Conservation (phyloP, 2,329 filamentous ascomycete species). For the Penicillium sp. region DNA sequence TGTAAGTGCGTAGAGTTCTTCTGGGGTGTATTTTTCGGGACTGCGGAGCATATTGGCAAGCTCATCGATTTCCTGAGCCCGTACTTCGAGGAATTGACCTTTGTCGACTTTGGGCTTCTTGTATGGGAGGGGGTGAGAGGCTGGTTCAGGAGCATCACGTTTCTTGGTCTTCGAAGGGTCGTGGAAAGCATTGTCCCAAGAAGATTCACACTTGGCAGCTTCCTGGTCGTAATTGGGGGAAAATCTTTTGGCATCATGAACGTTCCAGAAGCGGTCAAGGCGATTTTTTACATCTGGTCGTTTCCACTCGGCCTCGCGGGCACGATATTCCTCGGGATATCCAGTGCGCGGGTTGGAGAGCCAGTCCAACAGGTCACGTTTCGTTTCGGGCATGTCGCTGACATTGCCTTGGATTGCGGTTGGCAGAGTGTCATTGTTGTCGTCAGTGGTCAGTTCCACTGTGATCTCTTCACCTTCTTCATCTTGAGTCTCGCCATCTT, state of each 20-base stretch:
- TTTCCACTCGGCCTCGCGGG: conserved; percentile 19
- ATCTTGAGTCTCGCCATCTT: conserved; percentile 11
- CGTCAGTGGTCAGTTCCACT: conserved; percentile 6
- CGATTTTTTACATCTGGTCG: conserved; percentile 30
- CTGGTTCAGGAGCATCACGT: conserved; percentile 25
- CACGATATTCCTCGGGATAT: conserved; percentile 19
- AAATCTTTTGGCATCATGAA: conserved; percentile 37
- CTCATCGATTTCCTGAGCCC: conserved; percentile 30
- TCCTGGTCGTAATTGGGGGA: conserved; percentile 35
- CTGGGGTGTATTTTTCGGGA: conserved; percentile 45
- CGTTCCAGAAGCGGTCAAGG: conserved; percentile 37
- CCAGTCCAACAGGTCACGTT: conserved; percentile 18
- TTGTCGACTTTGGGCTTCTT: conserved; percentile 27
- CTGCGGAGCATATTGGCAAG: conserved; percentile 38
- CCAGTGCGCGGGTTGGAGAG: conserved; percentile 21
- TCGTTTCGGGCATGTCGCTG: not conserved
- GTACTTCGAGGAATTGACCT: conserved; percentile 41
- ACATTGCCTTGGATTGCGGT: not conserved
- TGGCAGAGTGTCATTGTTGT: conserved; percentile 2
- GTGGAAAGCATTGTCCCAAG: conserved; percentile 36
- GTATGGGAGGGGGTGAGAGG: conserved; percentile 36
- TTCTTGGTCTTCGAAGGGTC: conserved; percentile 32
- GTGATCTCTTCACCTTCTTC: conserved; percentile 23
- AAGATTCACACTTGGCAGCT: conserved; percentile 27
- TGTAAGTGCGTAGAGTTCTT: conserved; percentile 56